phyloP scores from a whole-genome alignment of 495 filamentous ascomycete species.

The Apodospora peruviana region DNA sequence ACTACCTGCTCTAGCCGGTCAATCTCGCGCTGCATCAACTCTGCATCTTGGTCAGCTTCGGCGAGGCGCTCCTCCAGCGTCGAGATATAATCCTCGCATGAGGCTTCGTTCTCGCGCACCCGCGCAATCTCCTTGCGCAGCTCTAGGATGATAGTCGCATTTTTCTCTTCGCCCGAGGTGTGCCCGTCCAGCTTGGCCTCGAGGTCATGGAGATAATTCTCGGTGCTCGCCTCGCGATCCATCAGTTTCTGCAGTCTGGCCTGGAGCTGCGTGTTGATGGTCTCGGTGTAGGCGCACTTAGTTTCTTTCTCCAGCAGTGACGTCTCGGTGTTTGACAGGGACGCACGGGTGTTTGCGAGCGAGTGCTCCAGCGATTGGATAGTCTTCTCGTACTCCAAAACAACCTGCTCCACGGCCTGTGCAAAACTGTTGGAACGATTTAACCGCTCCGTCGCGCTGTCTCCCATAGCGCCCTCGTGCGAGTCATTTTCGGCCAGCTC shows the following conservation, averaged over 20 bases:
- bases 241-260: conserved; percentile 79
- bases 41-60: conserved; percentile 91
- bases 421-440: conserved; percentile 94
- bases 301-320: conserved; percentile 87
- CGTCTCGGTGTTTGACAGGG: conserved; percentile 78
- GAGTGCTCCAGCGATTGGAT: conserved; percentile 92
- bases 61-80: conserved; percentile 94
- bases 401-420: conserved; percentile 89
- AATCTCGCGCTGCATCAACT: conserved; percentile 94
- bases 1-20: conserved; percentile 90
- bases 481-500: conserved; percentile 47
- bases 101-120: conserved; percentile 83
- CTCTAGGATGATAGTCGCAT: conserved; percentile 74
- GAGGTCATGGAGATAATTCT: conserved; percentile 85
- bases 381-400: conserved; percentile 97
- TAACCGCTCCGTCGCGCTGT: conserved; percentile 80
- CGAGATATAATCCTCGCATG: conserved; percentile 92
- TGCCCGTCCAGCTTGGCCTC: conserved; percentile 86
- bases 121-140: conserved; percentile 86
- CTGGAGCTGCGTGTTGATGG: conserved; percentile 84
- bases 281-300: conserved; percentile 86
- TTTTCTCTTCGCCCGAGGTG: conserved; percentile 88
- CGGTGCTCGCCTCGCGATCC: conserved; percentile 84
- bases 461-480: conserved; percentile 53
- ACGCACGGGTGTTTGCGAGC: conserved; percentile 80